A percentile compares a stretch with the other conserved stretches of the same genome.
Evolutionary conservation across 2,329 filamentous ascomycete genomes (phyloP).

Genomic region (Colletotrichum cereale): DNA sequence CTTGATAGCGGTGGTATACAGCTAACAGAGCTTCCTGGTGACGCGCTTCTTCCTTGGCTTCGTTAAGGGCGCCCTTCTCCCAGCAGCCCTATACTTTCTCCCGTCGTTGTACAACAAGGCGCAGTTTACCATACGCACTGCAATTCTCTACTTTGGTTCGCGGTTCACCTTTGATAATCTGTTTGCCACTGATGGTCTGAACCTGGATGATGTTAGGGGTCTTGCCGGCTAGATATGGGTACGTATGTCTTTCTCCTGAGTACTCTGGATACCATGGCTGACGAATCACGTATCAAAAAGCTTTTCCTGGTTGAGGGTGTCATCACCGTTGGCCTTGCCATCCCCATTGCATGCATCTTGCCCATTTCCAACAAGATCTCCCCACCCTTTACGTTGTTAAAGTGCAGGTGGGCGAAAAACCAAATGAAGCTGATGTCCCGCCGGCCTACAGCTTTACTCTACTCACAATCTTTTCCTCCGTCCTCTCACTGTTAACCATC

Average conservation of each 20-base stretch:
- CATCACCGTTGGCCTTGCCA: slow-evolving; percentile 38
- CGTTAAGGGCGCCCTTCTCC: slow-evolving; percentile 51
- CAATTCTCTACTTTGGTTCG: slow-evolving; percentile 49
- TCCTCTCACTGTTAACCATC: slow-evolving; percentile 42
- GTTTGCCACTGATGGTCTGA: slow-evolving; percentile 52
- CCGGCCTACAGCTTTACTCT: slow-evolving; percentile 38
- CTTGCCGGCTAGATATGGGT: slow-evolving; percentile 72
- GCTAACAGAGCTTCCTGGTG: slow-evolving; percentile 52
- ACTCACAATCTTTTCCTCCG: slow-evolving; percentile 39
- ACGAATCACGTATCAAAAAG: not conserved
- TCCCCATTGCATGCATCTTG: slow-evolving; percentile 35
- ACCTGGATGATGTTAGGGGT: slow-evolving; percentile 75
- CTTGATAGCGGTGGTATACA: slow-evolving; percentile 60
- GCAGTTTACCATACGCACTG: slow-evolving; percentile 50
- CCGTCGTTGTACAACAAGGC: slow-evolving; percentile 56
- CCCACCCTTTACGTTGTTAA: slow-evolving; percentile 27
- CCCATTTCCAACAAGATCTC: slow-evolving; percentile 41
- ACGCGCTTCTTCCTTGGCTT: slow-evolving; percentile 40
- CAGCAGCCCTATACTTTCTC: slow-evolving; percentile 55
- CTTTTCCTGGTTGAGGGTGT: slow-evolving; percentile 39
- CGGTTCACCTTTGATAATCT: slow-evolving; percentile 53
- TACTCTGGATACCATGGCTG: not conserved
- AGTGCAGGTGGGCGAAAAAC: slow-evolving; percentile 40
- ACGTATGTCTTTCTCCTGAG: slow-evolving; percentile 29
- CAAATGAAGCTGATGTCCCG: not conserved